Evolutionary conservation across 495 filamentous ascomycete genomes (phyloP), one percentile per base, ranked within the genome.

Genomic region (Xanthoparmelia taractica): DNA sequence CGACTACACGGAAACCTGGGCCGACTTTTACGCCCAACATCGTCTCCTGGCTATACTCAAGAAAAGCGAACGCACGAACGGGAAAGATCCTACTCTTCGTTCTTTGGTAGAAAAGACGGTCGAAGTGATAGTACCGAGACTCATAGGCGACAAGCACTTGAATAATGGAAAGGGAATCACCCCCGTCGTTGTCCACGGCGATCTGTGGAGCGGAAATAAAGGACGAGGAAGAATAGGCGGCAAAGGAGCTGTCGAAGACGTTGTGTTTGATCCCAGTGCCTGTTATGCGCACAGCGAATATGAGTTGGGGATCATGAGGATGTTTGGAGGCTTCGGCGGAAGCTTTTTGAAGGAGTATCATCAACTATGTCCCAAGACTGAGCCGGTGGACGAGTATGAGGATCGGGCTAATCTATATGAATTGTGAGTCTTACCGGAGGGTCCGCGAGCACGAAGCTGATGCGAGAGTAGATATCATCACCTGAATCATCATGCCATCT

Each of bases 261-360:
- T 96, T 15, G 83, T 96, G 6, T 96, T 87, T 75, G 92, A 96
- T 74, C 85, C 91, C 27, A 85, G 84, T 20, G 79, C 83, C 45
- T 86, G 85, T 60, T 96, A 92, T 74, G 89, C 84, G n/a, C 90
- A 96, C 72, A 85, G 78, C 20, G 92, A 96, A 78, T 96, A 85
- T 76, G 92, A 96, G 71, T 71, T 93, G 57, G 92, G 93, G 1
- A 96, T 96, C 58, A 96, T 96, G 92, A 81, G 81, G 63, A 92
- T 97, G 90, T 96, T 96, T 82, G 93, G 92, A 0, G 93, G 93
- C 6, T 96, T 95, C 78, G 85, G 85, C 25, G 85, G 84, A 25
- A 70, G 73, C 8, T 96, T 95, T 67, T 86, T 87, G 74, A 81
- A 79, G 27, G 86, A 91, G 74, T 96, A 96, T 74, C 84, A 90